These are phyloP conservation scores for Posidonia australis DNA, from an alignment of 106 monocot genomes.

Conservation along the genomic window DNA sequence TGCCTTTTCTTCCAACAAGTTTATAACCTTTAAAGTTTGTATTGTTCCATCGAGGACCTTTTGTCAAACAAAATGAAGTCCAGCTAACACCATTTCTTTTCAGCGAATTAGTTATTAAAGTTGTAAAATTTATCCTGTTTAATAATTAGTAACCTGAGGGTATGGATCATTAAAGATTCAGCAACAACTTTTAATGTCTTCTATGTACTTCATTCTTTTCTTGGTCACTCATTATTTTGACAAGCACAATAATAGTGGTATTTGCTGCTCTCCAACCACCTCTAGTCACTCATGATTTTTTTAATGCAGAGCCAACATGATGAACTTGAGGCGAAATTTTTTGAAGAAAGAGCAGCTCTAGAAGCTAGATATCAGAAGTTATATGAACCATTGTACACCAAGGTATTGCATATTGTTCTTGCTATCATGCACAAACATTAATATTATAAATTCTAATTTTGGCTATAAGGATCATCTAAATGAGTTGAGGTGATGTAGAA, in stretches of 20 bases:
- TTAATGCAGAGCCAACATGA: slow-evolving; percentile 32
- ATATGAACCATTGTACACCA: slow-evolving; percentile 41
- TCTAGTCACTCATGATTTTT: background rate
- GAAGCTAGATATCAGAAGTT: slow-evolving; percentile 47
- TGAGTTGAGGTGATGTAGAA: background rate
- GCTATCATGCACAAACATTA: background rate
- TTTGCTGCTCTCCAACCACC: too few species aligned
- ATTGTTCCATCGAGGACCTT: too few species aligned
- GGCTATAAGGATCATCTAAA: background rate
- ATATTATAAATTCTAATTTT: background rate
- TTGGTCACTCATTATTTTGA: background rate
- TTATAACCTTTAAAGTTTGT: too few species aligned
- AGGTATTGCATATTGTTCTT: slow-evolving; percentile 12
- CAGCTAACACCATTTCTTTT: too few species aligned
- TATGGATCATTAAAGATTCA: background rate
- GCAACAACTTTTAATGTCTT: background rate
- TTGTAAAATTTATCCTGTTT: background rate
- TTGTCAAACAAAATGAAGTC: too few species aligned
- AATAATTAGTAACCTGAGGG: background rate
- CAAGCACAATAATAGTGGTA: background rate
- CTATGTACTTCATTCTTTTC: background rate
- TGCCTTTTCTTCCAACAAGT: too few species aligned
- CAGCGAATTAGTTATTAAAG: background rate
- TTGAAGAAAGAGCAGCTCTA: slow-evolving; percentile 38
- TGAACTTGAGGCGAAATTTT: slow-evolving; percentile 42